Base-by-base conservation (phyloP, 768 basidiomycete genomes). In the Trametes maxima region DNA sequence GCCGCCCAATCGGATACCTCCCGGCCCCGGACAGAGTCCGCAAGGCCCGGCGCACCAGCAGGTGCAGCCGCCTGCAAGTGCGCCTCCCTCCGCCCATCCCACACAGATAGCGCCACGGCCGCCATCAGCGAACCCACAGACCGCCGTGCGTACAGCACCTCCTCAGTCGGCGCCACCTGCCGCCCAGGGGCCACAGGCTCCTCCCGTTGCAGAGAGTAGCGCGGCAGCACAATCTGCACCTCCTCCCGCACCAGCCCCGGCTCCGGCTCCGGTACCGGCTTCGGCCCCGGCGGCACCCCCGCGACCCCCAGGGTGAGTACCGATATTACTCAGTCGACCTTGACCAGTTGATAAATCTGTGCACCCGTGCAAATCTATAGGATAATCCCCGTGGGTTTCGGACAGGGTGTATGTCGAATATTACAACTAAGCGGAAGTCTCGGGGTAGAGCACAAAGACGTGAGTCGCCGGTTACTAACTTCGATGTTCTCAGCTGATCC, bases 351-450 rank as follows among this genome's bases (percentile, higher is more conserved):
- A 46, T 24, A 19, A 19, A 22, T 6, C 45, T 12, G 10, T n/a
- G 13, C 16, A 36, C 24, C 54, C 43, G 45, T 43, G 17, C 21
- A 13, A 19, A 45, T 13, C 37, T 7, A 3, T 25, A 76, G 74
- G 57, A 46, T 76, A 63, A 66, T 69, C 69, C 42, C 72, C 71
- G 17, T 87, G 52, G 83, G 84, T 14, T 72, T 77, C 21, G 89
- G 90, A 17, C 87, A 89, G 73, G 88, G 86, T 7, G 73, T 90
- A 19, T 73, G 79, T 43, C 82, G 87, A 22, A 70, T 94, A 56
- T 72, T 91, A 22, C 85, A 88, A 60, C 89, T 94, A 66, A 91
- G 90, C 64, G 85, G 83, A 11, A 73, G 82, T 28, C 78, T 93
- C 5, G 80, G 86, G 1, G 76, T 70, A 35, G 87, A 89, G 64